Conservation (phyloP, 176 grass and related monocot species). For the Carex cristatella region DNA sequence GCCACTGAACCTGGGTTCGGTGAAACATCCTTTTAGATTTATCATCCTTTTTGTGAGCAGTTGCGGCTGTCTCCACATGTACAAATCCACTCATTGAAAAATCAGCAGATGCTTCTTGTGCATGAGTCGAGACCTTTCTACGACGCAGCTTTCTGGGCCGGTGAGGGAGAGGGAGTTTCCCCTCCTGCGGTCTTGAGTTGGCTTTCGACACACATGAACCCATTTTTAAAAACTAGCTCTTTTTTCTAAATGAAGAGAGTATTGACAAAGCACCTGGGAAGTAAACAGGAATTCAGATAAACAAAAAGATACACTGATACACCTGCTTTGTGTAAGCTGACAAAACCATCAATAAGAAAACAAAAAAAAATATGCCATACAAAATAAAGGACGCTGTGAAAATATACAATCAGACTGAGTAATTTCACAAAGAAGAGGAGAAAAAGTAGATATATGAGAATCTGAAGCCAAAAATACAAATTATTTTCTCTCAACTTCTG, state of each 20-base stretch:
- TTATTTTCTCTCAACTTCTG: background rate
- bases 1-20: conserved; percentile 78
- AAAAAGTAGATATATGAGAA: background rate
- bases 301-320: background rate
- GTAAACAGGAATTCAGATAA: conserved; percentile 6
- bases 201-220: conserved; percentile 18
- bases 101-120: conserved; percentile 27
- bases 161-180: background rate
- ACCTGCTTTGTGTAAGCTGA: background rate
- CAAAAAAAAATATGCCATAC: background rate
- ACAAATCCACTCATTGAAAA: conserved; percentile 66
- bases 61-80: conserved; percentile 47
- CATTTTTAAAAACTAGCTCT: background rate
- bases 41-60: conserved; percentile 39
- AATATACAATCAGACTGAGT: background rate
- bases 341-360: background rate
- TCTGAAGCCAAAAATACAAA: background rate
- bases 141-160: background rate
- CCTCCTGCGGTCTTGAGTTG: background rate
- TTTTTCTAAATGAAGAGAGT: background rate
- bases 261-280: conserved; percentile 3
- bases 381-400: background rate
- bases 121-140: conserved; percentile 4
- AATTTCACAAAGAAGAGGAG: background rate
- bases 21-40: conserved; percentile 62